Conservation (phyloP, 2,329 filamentous ascomycete species). For the Penicillium italicum region DNA sequence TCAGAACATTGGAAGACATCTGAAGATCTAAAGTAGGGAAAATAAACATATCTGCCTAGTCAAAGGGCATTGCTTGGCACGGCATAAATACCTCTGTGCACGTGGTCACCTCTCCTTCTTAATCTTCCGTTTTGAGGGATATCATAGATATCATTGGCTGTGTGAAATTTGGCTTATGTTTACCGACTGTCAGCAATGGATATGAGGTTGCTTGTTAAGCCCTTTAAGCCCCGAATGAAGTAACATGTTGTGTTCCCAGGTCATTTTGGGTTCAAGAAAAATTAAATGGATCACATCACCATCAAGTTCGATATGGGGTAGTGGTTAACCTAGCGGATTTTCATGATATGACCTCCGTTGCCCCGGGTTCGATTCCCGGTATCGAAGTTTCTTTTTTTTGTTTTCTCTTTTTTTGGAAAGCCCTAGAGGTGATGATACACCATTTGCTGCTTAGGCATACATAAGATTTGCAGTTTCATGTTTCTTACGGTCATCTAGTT, state of each 20-base stretch:
- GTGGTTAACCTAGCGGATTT: slow-evolving; percentile 6
- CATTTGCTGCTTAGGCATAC: not conserved
- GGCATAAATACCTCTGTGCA: no score
- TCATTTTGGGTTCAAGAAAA: not conserved
- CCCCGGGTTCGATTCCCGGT: slow-evolving; percentile 7
- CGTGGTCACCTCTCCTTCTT: not conserved
- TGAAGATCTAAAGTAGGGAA: not conserved
- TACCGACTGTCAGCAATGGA: no score
- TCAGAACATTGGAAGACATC: not conserved
- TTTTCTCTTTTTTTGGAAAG: not conserved
- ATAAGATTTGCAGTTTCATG: not conserved
- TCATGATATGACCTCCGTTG: not conserved
- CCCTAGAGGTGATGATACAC: not conserved
- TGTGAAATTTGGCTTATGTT: not conserved
- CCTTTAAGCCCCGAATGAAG: no score
- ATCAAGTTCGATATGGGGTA: slow-evolving; percentile 5
- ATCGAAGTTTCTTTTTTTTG: not conserved
- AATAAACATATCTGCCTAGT: slow-evolving; percentile 3
- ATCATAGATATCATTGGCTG: not conserved
- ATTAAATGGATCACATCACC: fast-evolving
- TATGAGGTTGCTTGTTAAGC: no score
- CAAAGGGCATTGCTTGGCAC: not conserved
- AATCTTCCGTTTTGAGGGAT: not conserved
- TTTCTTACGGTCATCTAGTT: not conserved
- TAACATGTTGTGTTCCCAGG: no score